A percentile compares a stretch with the other conserved stretches of the same genome.
These are phyloP conservation scores for Suillus clintonianus DNA, from an alignment of 768 basidiomycete genomes.

Conservation along the genomic window DNA sequence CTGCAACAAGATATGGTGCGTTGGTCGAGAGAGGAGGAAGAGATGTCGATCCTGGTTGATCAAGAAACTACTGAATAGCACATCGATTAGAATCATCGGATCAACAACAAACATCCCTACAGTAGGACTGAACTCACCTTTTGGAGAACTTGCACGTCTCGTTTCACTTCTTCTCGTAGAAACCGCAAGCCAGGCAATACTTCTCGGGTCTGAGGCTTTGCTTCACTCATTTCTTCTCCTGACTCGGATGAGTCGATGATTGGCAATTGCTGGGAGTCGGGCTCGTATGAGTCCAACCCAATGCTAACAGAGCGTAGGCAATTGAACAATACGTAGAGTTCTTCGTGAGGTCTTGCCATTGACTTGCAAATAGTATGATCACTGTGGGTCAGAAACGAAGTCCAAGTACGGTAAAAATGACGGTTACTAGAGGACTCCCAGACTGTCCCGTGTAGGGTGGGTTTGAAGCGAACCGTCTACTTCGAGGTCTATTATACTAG, in stretches of 20 bases:
- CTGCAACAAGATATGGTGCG: constrained; percentile 76
- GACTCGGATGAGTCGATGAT: constrained; percentile 42
- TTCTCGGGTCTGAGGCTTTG: constrained; percentile 9
- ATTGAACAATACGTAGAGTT: constrained; percentile 5
- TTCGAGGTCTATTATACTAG: no score
- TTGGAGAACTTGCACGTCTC: constrained; percentile 44
- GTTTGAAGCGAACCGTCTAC: no score
- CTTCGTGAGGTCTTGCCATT: constrained; percentile 3
- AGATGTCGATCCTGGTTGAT: constrained; percentile 39
- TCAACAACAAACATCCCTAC: background rate
- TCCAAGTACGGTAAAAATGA: background rate
- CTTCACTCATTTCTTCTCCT: constrained; percentile 8
- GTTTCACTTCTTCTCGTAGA: constrained; percentile 42
- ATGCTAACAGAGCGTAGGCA: constrained; percentile 23
- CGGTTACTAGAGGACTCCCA: no score
- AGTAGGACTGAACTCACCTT: constrained; percentile 30
- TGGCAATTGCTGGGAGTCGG: constrained; percentile 25
- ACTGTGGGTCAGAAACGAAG: background rate
- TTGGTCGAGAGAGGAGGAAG: constrained; percentile 67
- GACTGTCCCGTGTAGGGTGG: no score
- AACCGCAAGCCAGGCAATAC: constrained; percentile 41
- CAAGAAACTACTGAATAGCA: constrained; percentile 61
- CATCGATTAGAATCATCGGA: constrained; percentile 7
- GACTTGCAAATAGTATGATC: background rate
- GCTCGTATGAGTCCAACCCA: constrained; percentile 27